Base-by-base conservation (phyloP, 768 basidiomycete species). In the Russula earlei region DNA sequence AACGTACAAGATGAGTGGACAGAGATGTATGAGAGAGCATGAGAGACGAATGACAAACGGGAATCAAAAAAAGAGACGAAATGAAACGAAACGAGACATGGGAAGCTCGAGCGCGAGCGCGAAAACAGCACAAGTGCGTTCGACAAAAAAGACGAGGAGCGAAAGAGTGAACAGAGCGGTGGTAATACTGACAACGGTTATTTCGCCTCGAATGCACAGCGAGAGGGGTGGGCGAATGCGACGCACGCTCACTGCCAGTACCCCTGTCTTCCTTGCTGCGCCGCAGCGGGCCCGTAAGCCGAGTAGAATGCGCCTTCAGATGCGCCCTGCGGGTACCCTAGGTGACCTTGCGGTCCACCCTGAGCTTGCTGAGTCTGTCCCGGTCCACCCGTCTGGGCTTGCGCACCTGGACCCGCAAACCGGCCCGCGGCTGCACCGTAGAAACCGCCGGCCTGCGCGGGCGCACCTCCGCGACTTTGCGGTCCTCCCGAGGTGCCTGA, bases 241-340 rank as follows among this genome's bases (percentile, higher is more conserved):
- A 52, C 47, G 34, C 29, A 27, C 31, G 17, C 20, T 55, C 53
- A 75, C 68, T 76, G 73, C 74, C 76, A 76, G 64, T 77, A 78
- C 67, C 75, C 82, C 69, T 83, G 83, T 71, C 58, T 49, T 37
- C 60, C 58, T 41, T 52, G 56, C 56, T 60, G 59, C 54, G 72
- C 74, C 66, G 77, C 79, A 64, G 79, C 80, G 65, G 79, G 56
- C 17, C 46, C 49, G 44, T 59, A 83, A 66, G 76, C 75, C 67
- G 80, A 78, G 67, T 89, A 88, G 67, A 86, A 89, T 33, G 59
- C 55, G 63, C 72, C 77, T 14, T 72, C 81, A 44, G 87, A 84
- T 48, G 76, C 79, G 41, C 78, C 80, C 41, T 85, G 84, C 19
- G 80, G 78, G 66, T 84, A 84, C 15, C 77, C 80, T 17, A 81